Evolutionary conservation across 2,329 filamentous ascomycete species (phyloP).

Genomic region (Ophiobolus disseminans): DNA sequence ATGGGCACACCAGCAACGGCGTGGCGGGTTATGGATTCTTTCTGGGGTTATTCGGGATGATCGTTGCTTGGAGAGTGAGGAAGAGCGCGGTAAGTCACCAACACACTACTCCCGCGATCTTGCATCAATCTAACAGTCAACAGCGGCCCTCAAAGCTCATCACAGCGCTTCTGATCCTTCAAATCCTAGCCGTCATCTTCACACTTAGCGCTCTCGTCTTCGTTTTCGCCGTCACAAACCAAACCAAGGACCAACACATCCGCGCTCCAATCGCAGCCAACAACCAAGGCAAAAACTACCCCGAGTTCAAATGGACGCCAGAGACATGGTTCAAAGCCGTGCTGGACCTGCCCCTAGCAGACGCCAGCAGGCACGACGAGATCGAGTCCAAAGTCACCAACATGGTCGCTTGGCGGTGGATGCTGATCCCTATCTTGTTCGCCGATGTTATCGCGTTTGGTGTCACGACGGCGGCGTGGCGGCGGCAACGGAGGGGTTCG

Average conservation of each 20-base stretch:
- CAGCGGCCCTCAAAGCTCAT: constrained; percentile 37
- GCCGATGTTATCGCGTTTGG: constrained; percentile 29
- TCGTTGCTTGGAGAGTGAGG: constrained; percentile 35
- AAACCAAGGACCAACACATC: constrained; percentile 37
- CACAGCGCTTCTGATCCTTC: constrained; percentile 45
- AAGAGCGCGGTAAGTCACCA: constrained; percentile 18
- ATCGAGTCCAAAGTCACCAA: constrained; percentile 30
- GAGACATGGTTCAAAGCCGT: constrained; percentile 45
- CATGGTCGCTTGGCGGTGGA: constrained; percentile 45
- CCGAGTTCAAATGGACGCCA: constrained; percentile 38
- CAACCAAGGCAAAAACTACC: constrained; percentile 27
- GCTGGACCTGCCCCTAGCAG: constrained; percentile 33
- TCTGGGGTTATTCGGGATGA: constrained; percentile 37
- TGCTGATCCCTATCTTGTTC: constrained; percentile 38
- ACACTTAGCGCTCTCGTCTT: constrained; percentile 41
- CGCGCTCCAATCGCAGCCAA: constrained; percentile 26
- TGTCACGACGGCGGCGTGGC: constrained; percentile 23
- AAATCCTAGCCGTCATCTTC: constrained; percentile 36
- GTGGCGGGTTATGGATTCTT: constrained; percentile 44
- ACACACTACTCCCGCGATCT: no score
- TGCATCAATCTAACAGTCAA: no score
- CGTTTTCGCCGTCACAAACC: constrained; percentile 39
- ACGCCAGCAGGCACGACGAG: constrained; percentile 17
- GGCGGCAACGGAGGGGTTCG: constrained; percentile 29
- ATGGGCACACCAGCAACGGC: constrained; percentile 40